Evolutionary conservation across 805 yeast genomes (phyloP).

Genomic region (Saturnispora mendoncae): DNA sequence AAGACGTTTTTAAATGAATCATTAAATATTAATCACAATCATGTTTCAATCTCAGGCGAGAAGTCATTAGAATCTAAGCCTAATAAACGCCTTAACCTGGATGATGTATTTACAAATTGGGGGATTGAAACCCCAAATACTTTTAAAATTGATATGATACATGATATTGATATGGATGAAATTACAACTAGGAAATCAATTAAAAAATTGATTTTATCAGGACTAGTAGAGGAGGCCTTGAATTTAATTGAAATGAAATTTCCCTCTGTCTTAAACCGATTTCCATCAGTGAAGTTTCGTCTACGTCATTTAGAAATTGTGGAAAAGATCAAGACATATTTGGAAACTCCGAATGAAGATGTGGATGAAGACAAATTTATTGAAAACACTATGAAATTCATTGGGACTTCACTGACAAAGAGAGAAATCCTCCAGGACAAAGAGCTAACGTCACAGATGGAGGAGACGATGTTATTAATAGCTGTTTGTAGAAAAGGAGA

Average conservation of each 20-base stretch:
- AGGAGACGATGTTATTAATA: conserved; percentile 8
- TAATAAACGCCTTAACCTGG: conserved; percentile 18
- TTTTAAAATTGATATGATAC: conserved; percentile 14
- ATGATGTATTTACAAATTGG: conserved; percentile 41
- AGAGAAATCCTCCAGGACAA: not conserved
- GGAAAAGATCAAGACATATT: conserved; percentile 3
- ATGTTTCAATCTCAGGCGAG: too few relatives aligned
- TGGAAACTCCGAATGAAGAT: not conserved
- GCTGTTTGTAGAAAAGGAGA: conserved; percentile 7
- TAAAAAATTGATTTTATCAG: not conserved
- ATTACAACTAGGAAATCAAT: not conserved
- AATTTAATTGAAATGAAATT: not conserved
- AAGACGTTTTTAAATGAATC: conserved; percentile 5
- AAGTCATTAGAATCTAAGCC: not conserved
- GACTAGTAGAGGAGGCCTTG: not conserved
- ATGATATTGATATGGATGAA: conserved; percentile 4
- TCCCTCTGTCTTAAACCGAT: not conserved
- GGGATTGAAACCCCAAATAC: not conserved
- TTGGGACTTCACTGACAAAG: not conserved
- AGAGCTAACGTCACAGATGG: not conserved
- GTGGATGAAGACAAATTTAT: conserved; percentile 1
- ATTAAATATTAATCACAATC: not conserved
- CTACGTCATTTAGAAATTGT: conserved; percentile 4
- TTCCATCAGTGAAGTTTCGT: conserved; percentile 2
- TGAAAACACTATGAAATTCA: not conserved